Evolutionary conservation across 768 basidiomycete genomes (phyloP).

Genomic region (Psilocybe tampanensis): DNA sequence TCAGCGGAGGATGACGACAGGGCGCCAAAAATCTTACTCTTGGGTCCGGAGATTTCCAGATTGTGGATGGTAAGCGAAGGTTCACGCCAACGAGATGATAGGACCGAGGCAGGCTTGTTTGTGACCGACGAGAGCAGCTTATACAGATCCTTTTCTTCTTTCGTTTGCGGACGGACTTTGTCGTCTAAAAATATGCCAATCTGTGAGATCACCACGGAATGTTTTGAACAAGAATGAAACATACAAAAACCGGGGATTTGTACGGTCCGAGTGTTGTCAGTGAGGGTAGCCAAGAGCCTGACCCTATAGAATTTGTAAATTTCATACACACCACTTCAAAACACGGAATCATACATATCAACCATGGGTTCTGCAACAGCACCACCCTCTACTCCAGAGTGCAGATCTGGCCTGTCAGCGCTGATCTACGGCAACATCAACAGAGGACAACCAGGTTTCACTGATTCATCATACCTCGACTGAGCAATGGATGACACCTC

Average conservation of each 20-base stretch:
- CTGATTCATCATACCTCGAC: constrained; percentile 52
- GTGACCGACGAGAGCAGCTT: constrained; percentile 70
- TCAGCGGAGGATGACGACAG: neutral
- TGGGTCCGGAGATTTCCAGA: constrained; percentile 80
- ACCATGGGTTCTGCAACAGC: constrained; percentile 87
- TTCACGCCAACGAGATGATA: constrained; percentile 85
- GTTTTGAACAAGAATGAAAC: constrained; percentile 28
- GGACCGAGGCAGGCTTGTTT: constrained; percentile 62
- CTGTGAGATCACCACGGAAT: neutral
- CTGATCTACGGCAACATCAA: constrained; percentile 51
- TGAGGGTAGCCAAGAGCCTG: constrained; percentile 72
- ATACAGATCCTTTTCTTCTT: constrained; percentile 70
- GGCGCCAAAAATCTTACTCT: constrained; percentile 48
- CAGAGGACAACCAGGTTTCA: neutral
- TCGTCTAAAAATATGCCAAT: constrained; percentile 55
- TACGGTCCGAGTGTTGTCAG: constrained; percentile 57
- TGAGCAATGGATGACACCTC: constrained; percentile 90
- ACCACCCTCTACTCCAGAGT: constrained; percentile 95
- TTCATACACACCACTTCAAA: neutral
- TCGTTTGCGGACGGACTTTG: constrained; percentile 67
- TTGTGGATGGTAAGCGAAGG: constrained; percentile 90
- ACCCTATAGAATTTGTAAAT: constrained; percentile 50
- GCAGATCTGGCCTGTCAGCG: constrained; percentile 76
- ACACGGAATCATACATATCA: constrained; percentile 66
- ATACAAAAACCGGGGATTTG: constrained; percentile 83